Evolutionary conservation across 2,329 filamentous ascomycete genomes (phyloP).

Genomic region (Verticillium dahliae): DNA sequence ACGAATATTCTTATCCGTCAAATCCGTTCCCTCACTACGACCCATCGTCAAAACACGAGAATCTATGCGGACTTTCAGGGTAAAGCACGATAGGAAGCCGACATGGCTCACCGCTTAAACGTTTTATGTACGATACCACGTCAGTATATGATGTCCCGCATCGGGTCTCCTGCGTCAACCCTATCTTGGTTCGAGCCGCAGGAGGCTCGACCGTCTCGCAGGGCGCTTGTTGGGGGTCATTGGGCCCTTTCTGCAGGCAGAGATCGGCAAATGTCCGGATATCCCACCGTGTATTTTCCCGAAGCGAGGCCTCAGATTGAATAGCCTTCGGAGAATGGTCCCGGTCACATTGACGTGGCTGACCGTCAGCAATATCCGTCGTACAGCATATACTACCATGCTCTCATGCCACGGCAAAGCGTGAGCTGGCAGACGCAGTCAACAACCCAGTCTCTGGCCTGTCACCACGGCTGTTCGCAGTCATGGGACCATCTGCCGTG

Average conservation of each 20-base stretch:
- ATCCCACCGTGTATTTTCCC: background rate
- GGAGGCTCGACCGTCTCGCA: background rate
- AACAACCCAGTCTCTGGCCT: background rate
- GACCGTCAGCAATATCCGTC: background rate
- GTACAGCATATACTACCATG: background rate
- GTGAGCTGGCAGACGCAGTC: background rate
- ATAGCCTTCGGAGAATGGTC: background rate
- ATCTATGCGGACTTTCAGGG: background rate
- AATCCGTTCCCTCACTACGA: background rate
- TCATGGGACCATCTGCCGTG: background rate
- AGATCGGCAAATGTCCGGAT: background rate
- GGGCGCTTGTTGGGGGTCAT: background rate
- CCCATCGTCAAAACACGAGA: background rate
- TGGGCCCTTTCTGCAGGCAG: background rate
- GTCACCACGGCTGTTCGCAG: background rate
- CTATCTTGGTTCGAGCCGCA: background rate
- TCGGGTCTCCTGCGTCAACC: background rate
- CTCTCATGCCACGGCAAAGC: background rate
- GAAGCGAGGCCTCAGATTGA: background rate
- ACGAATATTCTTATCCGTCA: background rate
- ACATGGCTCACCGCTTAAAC: background rate
- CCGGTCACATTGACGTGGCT: background rate
- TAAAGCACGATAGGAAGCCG: background rate
- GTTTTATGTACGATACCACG: background rate
- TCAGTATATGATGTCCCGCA: background rate